Evolutionary conservation across 2,329 filamentous ascomycete species (phyloP), one percentile per base, ranked within the genome.

Genomic region (Ceratocystis ficicola): DNA sequence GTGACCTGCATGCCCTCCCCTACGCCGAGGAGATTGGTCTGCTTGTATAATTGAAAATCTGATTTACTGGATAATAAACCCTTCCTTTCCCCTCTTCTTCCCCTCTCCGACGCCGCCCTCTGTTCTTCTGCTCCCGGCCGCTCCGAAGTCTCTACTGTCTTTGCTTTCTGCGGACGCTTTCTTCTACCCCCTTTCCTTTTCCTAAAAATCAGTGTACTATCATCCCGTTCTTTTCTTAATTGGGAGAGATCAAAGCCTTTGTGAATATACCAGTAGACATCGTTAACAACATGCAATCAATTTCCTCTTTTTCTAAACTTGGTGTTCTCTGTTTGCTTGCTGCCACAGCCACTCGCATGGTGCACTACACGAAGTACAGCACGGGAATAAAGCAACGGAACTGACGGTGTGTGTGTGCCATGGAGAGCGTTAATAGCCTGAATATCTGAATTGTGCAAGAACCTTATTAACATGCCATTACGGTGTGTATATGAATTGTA

Each of bases 21-120:
- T 99, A 87, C 75, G 94, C 91, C 70, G 89, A 92, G 78, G 94
- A 99, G 75, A 82, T 99, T 76, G 95, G 93, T 72, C 84, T 99
- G 75, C 90, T 87, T 76, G 90, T 96, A 83, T 99, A 95, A 84
- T 84, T 70, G 68, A 71, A 68, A 65, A 63, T 65, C 48, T 68
- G 66, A 64, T 65, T 68, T 52, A 52, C 61, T 65, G 66, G 66
- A 68, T 65, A 63, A 65, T 68, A 59, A 41, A 63, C 55, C 41
- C 62, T 28, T 32, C 28, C 52, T 30, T 28, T 28, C 52, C 22
- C n/a, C 7, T 8, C n/a, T 25, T n/a, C 36, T 41, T 50, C 7
- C 48, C 20, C 48, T 15, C 10, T 25, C n/a, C 22, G 12, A 2
- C 25, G 10, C 25, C 25, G 10, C 25, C 20, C 48, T 52, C 10